Evolutionary conservation across 441 rosid genomes (phyloP).

Genomic region (Corymbia calophylla): DNA sequence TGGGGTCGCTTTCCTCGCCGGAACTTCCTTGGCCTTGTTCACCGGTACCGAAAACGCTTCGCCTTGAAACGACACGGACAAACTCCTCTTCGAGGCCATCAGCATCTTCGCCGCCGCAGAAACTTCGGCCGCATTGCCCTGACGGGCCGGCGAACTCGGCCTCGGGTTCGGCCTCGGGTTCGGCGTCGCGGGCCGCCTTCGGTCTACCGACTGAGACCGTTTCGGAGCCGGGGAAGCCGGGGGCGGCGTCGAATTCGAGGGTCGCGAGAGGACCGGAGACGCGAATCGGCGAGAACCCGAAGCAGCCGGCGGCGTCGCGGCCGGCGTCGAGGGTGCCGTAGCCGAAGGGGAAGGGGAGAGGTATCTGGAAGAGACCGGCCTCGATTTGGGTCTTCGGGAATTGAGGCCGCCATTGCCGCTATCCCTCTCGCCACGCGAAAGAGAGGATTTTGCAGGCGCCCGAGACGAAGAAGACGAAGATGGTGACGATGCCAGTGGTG

Average conservation of each 20-base stretch:
- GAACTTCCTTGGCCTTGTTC: conserved; percentile 44
- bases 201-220: conserved; percentile 55
- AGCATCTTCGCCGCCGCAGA: conserved; percentile 50
- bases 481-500: background rate
- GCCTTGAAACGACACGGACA: conserved; percentile 69
- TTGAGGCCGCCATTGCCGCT: background rate
- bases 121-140: conserved; percentile 24
- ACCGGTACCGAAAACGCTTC: conserved; percentile 64
- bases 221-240: conserved; percentile 23
- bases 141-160: conserved; percentile 15
- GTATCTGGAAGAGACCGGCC: conserved; percentile 7
- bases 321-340: background rate
- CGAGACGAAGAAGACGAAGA: background rate
- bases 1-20: conserved; percentile 35
- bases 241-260: conserved; percentile 35
- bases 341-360: conserved; percentile 8
- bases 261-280: conserved; percentile 22
- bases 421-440: background rate
- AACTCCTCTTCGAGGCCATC: conserved; percentile 54
- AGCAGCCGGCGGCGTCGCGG: background rate
- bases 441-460: background rate
- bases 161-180: conserved; percentile 1
- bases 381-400: background rate
- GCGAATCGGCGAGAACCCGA: background rate
- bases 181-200: conserved; percentile 24